Evolutionary conservation across 2,329 filamentous ascomycete species (phyloP).

Genomic region (Pestalotiopsis sp.): DNA sequence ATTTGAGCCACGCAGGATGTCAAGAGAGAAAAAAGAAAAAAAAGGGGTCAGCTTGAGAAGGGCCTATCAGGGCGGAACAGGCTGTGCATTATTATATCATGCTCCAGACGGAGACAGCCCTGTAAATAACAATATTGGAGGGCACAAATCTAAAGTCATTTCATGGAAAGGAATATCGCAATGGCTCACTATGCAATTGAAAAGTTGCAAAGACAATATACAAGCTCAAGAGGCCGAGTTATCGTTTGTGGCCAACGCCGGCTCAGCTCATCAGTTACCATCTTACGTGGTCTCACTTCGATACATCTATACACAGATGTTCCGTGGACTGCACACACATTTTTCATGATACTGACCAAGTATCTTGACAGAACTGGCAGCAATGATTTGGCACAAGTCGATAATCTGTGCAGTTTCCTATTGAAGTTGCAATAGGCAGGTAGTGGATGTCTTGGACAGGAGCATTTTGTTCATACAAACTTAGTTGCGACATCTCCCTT

Average conservation of each 20-base stretch:
- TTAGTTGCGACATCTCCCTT: no score
- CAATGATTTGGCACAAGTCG: not conserved
- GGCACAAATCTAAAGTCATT: no score
- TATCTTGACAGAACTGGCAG: not conserved
- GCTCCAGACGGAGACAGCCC: not conserved
- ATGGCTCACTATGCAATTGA: not conserved
- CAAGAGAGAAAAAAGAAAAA: not conserved
- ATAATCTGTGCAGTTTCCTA: no score
- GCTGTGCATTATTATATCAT: not conserved
- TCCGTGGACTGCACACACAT: not conserved
- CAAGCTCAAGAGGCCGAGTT: no score
- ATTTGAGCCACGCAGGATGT: not conserved
- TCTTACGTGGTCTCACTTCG: not conserved
- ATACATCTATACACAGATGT: not conserved
- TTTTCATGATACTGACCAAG: not conserved
- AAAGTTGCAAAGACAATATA: not conserved
- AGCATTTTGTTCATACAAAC: no score
- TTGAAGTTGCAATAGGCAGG: no score
- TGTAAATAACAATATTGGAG: no score
- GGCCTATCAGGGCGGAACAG: not conserved
- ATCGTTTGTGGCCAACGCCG: not conserved
- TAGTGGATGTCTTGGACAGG: no score
- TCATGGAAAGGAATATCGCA: not conserved
- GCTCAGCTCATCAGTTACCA: not conserved
- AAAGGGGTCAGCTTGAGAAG: not conserved